Evolutionary conservation across 2,329 filamentous ascomycete species (phyloP), one percentile per base, ranked within the genome.

Genomic region (Diplodia corticola): DNA sequence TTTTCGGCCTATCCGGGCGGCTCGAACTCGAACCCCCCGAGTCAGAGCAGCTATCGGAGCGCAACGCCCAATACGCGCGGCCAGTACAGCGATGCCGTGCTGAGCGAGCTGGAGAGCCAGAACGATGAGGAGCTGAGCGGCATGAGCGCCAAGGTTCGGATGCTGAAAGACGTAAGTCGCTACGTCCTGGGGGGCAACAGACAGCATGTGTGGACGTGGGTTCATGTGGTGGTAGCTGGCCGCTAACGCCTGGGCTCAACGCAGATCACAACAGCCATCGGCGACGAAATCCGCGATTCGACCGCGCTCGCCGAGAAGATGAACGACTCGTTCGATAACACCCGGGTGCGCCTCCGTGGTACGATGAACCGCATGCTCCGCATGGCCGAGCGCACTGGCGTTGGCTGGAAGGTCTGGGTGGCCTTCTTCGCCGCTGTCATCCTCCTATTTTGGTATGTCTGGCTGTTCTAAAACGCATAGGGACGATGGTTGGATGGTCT

Each of bases 331-430:
- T 99, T 98, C 76, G 94, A 98, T 76, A 88, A 86, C 72, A 96
- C 94, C 63, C 84, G 93, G 37, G 80, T 93, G 63, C 87, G 91
- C 69, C 82, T 99, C 69, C 86, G 89, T 51, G 93, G 94, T 64
- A 98, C 96, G 20, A 98, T 99, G 95, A 97, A 92, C 76, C 85
- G 93, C 67, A 99, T 99, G 95, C 80, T 98, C 70, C 77, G 94
- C 64, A 99, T 99, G 95, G 95, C 95, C 4, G 87, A 98, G 81
- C 85, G 88, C 73, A 96, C 93, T 2, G 95, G 95, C n/a, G 89
- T 99, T 10, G 90, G 93, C 73, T 99, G 95, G 95, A 94, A 87
- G 79, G 91, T 93, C 66, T 99, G 95, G 95, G 78, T 97, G 61
- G 84, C 83, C 50, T 99, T 99, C 80, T 97, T 99, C 77, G 84